Base-by-base conservation (phyloP, 2,329 filamentous ascomycete species). In the Cyphellophora europaea region DNA sequence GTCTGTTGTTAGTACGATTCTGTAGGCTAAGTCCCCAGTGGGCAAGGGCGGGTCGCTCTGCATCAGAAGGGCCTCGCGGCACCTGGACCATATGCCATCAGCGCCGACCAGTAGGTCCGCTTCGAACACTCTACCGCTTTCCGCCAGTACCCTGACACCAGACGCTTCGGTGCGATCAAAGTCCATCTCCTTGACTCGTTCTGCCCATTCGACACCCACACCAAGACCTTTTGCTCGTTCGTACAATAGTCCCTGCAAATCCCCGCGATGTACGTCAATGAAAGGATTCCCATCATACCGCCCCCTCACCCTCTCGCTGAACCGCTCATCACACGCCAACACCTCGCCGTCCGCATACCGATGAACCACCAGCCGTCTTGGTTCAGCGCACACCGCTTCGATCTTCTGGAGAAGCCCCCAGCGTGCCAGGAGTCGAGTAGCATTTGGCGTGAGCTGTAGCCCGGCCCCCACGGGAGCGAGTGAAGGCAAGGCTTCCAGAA, bases 11-110 rank as follows among this genome's bases (percentile, higher is more conserved):
- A 75, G 51, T 4, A 72, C 53, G 27, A 75, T 59, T 5, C 72
- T 63, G 49, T 74, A 76, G 2, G 72, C 71, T 18, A 75, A 50
- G 48, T 76, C 71, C 1, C 72, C 72, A 0, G 72, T 75, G 32
- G 65, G 60, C 11, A 61, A 49, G 2, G 71, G 67, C 0, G 64
- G 61, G 43, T 67, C 60, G 0, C 54, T 45, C 11, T 53, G 52
- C 2, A 59, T 60, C 10, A 71, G 47, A n/a, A 74, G 53, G 6
- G 56, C 50, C 33, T 65, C 59, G 5, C 69, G 61, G 31, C 59
- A 61, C 32, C 49, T 43, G 5, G 59, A 64, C 53, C 64, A 67
- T 27, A 69, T 56, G 1, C 67, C 68, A 46, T 71, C 67, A 5
- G 66, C 61, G 5, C 63, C 66, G 29, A 71, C 53, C 3, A 71